phyloP scores from a whole-genome alignment of 169 alveolate genomes.

The Amoebophrya sp. region DNA sequence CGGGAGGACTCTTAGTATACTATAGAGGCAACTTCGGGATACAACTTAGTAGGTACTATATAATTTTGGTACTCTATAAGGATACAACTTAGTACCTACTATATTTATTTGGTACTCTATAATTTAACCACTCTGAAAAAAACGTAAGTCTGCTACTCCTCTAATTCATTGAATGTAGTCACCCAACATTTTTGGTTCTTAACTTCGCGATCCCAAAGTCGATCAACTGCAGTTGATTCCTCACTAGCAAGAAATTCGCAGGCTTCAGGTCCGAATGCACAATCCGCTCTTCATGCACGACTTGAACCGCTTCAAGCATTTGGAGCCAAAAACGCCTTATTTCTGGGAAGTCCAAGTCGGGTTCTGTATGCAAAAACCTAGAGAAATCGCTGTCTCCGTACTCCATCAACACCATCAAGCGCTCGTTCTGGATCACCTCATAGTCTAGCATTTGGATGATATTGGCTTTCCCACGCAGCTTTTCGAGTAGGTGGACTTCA shows the following conservation, averaged over 20 bases:
- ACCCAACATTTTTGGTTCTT: too few species aligned
- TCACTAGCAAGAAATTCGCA: background rate
- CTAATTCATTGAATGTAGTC: too few species aligned
- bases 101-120: too few species aligned
- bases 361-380: background rate
- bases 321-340: background rate
- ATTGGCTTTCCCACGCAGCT: background rate
- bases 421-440: background rate
- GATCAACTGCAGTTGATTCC: background rate
- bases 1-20: too few species aligned
- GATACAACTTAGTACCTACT: too few species aligned
- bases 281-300: slow-evolving; percentile 1
- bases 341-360: background rate
- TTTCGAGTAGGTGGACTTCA: background rate
- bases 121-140: too few species aligned
- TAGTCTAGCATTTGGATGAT: background rate
- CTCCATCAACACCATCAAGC: background rate
- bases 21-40: too few species aligned
- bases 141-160: too few species aligned
- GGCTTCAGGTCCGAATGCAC: slow-evolving; percentile 4
- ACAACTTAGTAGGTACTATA: too few species aligned
- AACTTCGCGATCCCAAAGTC: slow-evolving; percentile 2
- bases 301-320: background rate
- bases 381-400: slow-evolving; percentile 4
- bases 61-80: too few species aligned